phyloP scores from a whole-genome alignment of 331 rosid genomes.

The Cucumis variabilis region DNA sequence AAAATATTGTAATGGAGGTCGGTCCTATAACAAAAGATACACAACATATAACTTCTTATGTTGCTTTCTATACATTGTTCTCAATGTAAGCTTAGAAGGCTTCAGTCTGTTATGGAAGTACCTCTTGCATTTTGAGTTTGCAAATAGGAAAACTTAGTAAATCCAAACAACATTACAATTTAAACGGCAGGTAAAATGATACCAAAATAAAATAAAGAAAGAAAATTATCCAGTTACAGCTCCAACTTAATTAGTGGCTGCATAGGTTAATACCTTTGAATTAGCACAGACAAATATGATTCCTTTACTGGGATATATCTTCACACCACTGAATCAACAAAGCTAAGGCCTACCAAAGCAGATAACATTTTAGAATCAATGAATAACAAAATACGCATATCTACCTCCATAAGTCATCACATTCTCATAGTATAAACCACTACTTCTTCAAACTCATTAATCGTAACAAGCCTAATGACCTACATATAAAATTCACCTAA shows the following conservation, averaged over 20 bases:
- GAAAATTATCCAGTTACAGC: neutral
- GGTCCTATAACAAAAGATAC: no score
- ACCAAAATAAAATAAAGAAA: neutral
- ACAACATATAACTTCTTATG: conserved; percentile 58
- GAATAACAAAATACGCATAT: neutral
- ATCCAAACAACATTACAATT: neutral
- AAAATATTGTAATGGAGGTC: no score
- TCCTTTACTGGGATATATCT: conserved; percentile 84
- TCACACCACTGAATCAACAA: conserved; percentile 86
- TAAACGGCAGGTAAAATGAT: neutral
- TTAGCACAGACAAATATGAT: conserved; percentile 74
- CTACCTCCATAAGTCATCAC: neutral
- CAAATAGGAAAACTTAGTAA: conserved; percentile 73
- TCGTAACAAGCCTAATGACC: neutral
- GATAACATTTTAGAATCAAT: neutral
- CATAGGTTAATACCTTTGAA: conserved; percentile 61
- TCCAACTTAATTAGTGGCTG: neutral
- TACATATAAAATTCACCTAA: neutral
- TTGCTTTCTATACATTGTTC: conserved; percentile 90
- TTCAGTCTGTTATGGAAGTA: conserved; percentile 84
- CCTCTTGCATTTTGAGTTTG: conserved; percentile 85
- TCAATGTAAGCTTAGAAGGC: conserved; percentile 94
- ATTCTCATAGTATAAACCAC: neutral
- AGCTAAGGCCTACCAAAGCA: conserved; percentile 66
- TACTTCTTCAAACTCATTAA: neutral